Percentiles rank a stretch among this genome's conserved stretches.
Conservation (phyloP, 768 basidiomycete species). For the Phlegmacium glaucopus region DNA sequence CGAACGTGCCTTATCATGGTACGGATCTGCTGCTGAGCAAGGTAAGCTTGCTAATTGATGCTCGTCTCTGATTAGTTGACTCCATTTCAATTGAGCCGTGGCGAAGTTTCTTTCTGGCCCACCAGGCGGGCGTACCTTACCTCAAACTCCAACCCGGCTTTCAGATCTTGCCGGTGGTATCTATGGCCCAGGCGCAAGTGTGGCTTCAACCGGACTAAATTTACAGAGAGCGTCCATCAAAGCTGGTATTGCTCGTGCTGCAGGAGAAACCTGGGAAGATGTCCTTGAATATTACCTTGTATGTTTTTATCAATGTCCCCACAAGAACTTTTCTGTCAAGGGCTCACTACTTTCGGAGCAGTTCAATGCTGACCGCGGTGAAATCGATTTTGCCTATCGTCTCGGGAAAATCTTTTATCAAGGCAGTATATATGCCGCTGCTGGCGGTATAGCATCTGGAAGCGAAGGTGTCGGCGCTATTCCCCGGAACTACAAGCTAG, state of each 20-base stretch:
- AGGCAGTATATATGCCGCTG: conserved; percentile 81
- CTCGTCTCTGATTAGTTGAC: neutral
- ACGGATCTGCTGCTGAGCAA: conserved; percentile 85
- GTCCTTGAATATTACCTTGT: conserved; percentile 91
- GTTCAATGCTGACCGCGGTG: conserved; percentile 95
- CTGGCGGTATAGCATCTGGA: conserved; percentile 81
- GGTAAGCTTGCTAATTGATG: conserved; percentile 37
- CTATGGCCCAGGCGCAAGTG: conserved; percentile 94
- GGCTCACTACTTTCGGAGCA: conserved; percentile 25
- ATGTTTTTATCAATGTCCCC: conserved; percentile 12
- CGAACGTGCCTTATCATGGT: conserved; percentile 80
- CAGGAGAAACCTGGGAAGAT: conserved; percentile 94
- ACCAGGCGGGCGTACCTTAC: conserved; percentile 85
- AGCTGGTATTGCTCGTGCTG: conserved; percentile 76
- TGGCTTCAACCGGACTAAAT: conserved; percentile 83
- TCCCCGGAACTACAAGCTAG: conserved; percentile 71
- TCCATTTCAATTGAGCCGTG: conserved; percentile 53
- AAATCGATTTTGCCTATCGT: conserved; percentile 84
- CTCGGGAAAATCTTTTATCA: conserved; percentile 97
- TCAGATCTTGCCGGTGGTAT: conserved; percentile 91
- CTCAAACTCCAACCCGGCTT: conserved; percentile 74
- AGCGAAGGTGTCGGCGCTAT: conserved; percentile 93
- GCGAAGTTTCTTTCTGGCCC: conserved; percentile 79
- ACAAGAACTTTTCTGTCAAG: neutral
- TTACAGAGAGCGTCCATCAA: conserved; percentile 72